phyloP scores from a whole-genome alignment of 495 filamentous ascomycete genomes.

The Tuber microsphaerosporum region DNA sequence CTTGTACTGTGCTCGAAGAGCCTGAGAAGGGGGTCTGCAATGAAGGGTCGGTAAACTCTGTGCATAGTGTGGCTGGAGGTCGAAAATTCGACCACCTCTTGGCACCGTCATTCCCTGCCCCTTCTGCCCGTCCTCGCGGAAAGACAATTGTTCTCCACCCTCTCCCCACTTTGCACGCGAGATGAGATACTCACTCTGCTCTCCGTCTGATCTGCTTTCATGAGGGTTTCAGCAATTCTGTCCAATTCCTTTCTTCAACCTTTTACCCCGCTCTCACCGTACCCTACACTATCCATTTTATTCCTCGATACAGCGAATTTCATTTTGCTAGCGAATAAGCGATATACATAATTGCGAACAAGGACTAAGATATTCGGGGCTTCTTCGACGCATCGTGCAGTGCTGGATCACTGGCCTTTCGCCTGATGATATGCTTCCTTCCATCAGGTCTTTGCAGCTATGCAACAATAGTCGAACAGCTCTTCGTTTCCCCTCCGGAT shows the following conservation, averaged over 20 bases:
- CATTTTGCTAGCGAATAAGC: background rate
- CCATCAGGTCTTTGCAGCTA: background rate
- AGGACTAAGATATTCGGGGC: background rate
- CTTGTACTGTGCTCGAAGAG: background rate
- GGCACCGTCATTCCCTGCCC: background rate
- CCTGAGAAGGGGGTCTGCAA: background rate
- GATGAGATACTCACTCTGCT: background rate
- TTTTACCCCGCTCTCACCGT: background rate
- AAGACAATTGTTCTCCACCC: background rate
- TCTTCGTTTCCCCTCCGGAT: constrained; percentile 1
- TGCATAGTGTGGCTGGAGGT: background rate
- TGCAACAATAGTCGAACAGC: background rate
- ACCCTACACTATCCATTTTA: background rate
- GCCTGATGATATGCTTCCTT: background rate
- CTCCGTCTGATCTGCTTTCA: background rate
- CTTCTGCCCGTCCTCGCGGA: background rate
- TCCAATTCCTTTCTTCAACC: background rate
- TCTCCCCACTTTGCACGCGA: background rate
- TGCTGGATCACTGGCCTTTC: background rate
- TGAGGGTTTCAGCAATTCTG: background rate
- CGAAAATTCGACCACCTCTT: constrained; percentile 1
- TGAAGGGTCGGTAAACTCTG: background rate
- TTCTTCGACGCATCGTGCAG: background rate
- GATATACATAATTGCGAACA: background rate
- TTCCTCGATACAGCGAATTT: background rate